A percentile compares a stretch with the other conserved stretches of the same genome.
phyloP scores from a whole-genome alignment of 2,329 filamentous ascomycete genomes.

The Pseudogymnoascus sp. region DNA sequence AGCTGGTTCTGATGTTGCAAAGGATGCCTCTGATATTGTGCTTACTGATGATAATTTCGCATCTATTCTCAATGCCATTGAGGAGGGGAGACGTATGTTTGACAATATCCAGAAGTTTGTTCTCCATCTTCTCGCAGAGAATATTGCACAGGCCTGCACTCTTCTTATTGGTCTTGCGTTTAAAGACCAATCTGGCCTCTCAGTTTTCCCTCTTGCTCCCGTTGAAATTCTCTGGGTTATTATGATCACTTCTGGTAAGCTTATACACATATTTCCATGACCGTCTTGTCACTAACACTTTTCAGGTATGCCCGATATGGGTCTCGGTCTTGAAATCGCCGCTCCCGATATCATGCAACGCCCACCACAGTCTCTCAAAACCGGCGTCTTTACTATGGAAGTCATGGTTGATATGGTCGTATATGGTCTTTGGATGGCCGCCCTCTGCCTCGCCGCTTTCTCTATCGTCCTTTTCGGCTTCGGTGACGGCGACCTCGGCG shows the following conservation, averaged over 20 bases:
- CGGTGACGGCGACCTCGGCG: constrained; percentile 46
- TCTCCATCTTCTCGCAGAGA: constrained; percentile 68
- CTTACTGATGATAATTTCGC: constrained; percentile 85
- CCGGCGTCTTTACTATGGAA: constrained; percentile 69
- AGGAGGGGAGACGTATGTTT: constrained; percentile 60
- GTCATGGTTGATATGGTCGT: constrained; percentile 72
- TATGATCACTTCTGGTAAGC: constrained; percentile 72
- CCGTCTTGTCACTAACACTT: not conserved
- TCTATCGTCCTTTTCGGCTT: constrained; percentile 54
- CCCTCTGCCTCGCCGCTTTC: constrained; percentile 56
- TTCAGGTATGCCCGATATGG: constrained; percentile 66
- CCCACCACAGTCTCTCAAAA: constrained; percentile 60
- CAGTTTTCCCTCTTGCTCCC: constrained; percentile 78
- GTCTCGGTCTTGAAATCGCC: constrained; percentile 70
- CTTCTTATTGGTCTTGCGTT: constrained; percentile 76
- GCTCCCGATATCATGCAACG: constrained; percentile 70
- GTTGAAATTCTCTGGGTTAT: constrained; percentile 92
- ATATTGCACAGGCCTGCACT: constrained; percentile 75
- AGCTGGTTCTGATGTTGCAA: constrained; percentile 65
- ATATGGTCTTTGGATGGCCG: constrained; percentile 71
- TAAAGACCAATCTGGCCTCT: constrained; percentile 60
- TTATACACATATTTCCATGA: not conserved
- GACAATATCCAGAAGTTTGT: constrained; percentile 76
- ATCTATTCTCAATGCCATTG: constrained; percentile 64
- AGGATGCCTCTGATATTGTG: constrained; percentile 80